A percentile compares a stretch with the other conserved stretches of the same genome.
Conservation (phyloP, 148 eudicot species). For the Amaranthus hypochondriacus region DNA sequence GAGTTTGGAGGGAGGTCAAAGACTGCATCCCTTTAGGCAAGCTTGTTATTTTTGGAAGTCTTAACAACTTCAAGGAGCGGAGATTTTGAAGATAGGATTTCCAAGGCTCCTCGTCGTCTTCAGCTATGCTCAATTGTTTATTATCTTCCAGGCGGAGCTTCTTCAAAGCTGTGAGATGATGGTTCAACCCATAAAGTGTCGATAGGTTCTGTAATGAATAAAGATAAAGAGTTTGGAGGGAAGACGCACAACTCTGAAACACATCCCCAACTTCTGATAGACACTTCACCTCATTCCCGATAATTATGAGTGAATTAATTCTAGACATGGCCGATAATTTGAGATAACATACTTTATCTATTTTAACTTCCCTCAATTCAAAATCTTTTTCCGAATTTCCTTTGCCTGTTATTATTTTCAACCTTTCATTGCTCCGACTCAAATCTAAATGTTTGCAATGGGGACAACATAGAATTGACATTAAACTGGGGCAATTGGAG, state of each 20-base stretch:
- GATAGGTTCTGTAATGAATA: accelerated
- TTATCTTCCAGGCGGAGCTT: neutral
- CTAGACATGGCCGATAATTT: too few relatives aligned
- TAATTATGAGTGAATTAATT: neutral
- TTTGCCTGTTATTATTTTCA: too few relatives aligned
- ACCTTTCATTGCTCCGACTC: too few relatives aligned
- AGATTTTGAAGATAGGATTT: constrained; percentile 13
- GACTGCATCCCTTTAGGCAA: constrained; percentile 18
- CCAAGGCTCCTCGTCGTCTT: constrained; percentile 5
- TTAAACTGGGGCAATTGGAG: neutral
- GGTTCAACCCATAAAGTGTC: constrained; percentile 15
- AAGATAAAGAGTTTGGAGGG: constrained; percentile 3
- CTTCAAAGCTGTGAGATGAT: constrained; percentile 23
- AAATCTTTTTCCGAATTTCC: too few relatives aligned
- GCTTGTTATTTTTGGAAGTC: neutral
- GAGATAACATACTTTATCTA: too few relatives aligned
- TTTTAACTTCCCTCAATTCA: too few relatives aligned
- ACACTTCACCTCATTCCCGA: neutral
- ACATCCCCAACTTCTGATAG: constrained; percentile 11
- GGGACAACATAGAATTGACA: neutral
- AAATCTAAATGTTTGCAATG: too few relatives aligned
- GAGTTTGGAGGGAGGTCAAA: constrained; percentile 19
- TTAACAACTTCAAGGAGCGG: constrained; percentile 11
- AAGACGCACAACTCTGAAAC: constrained; percentile 9
- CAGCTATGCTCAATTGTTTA: neutral